Conservation (phyloP, 495 filamentous ascomycete genomes). For the Aspergillus asperescens region DNA sequence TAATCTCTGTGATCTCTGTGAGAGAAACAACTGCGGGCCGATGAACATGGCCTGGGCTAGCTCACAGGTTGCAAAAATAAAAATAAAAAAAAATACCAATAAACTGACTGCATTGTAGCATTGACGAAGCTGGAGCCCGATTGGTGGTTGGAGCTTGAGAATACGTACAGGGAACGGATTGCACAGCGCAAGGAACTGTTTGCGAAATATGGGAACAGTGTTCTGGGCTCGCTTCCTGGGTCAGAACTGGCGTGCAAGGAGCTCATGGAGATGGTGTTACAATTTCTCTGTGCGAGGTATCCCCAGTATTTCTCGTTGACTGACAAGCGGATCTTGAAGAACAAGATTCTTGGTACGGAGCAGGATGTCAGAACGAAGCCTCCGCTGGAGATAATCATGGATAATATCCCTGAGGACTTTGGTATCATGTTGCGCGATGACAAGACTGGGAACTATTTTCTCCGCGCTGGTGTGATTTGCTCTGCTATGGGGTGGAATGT, state of each 20-base stretch:
- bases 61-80: too few species aligned
- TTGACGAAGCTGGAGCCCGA: conserved; percentile 74
- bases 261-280: conserved; percentile 82
- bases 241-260: conserved; percentile 81
- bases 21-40: not conserved
- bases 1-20: not conserved
- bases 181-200: conserved; percentile 68
- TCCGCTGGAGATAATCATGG: conserved; percentile 67
- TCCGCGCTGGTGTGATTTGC: conserved; percentile 76
- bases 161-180: conserved; percentile 64
- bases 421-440: conserved; percentile 72
- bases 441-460: conserved; percentile 64
- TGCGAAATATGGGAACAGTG: conserved; percentile 52
- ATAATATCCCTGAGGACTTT: conserved; percentile 88
- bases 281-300: conserved; percentile 75
- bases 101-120: conserved; percentile 48
- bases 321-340: conserved; percentile 60
- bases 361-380: conserved; percentile 58
- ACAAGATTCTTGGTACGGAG: conserved; percentile 61
- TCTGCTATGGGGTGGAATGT: conserved; percentile 79
- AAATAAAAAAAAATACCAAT: too few species aligned
- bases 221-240: conserved; percentile 69
- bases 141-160: conserved; percentile 90
- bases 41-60: too few species aligned
- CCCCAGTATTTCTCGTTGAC: conserved; percentile 69